A percentile compares a stretch with the other conserved stretches of the same genome.
phyloP scores from a whole-genome alignment of 1,284 basidiomycete species.

The Mycosarcoma mackinlayi region DNA sequence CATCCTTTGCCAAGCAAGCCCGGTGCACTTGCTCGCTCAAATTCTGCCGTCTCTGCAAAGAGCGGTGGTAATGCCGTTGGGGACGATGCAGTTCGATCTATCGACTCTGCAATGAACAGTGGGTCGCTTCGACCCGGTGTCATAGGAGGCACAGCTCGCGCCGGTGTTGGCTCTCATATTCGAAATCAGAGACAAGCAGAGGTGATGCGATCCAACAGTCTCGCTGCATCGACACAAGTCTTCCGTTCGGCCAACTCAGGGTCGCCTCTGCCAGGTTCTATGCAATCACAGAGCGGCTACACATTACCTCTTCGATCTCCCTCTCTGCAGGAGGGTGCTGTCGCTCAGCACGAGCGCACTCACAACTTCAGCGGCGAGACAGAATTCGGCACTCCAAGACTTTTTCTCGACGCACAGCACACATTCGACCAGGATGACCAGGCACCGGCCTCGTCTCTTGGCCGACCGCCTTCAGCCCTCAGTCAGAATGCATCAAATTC shows the following conservation, averaged over 20 bases:
- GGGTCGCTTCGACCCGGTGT: constrained; percentile 20
- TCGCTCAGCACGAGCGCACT: constrained; percentile 12
- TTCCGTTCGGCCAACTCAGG: constrained; percentile 42
- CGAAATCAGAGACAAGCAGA: constrained; percentile 15
- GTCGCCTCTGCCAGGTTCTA: constrained; percentile 22
- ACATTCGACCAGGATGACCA: constrained; percentile 20
- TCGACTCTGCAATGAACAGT: constrained; percentile 27
- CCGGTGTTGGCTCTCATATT: background rate
- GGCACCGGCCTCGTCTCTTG: constrained; percentile 5
- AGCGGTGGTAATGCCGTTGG: constrained; percentile 12
- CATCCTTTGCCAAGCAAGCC: constrained; percentile 47
- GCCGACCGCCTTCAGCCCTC: constrained; percentile 9
- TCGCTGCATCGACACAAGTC: constrained; percentile 35
- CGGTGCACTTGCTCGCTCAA: constrained; percentile 24
- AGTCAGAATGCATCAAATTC: constrained; percentile 2
- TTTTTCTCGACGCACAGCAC: constrained; percentile 44
- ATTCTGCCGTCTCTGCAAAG: constrained; percentile 21
- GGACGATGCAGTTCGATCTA: constrained; percentile 28
- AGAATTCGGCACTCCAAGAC: constrained; percentile 41
- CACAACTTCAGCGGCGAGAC: constrained; percentile 24
- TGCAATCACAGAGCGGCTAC: constrained; percentile 8
- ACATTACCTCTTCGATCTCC: constrained; percentile 23
- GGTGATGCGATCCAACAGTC: constrained; percentile 43
- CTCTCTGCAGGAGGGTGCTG: constrained; percentile 14
- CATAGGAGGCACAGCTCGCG: constrained; percentile 26